Evolutionary conservation across 768 basidiomycete genomes (phyloP).

Genomic region (Chalciporus piperatus): DNA sequence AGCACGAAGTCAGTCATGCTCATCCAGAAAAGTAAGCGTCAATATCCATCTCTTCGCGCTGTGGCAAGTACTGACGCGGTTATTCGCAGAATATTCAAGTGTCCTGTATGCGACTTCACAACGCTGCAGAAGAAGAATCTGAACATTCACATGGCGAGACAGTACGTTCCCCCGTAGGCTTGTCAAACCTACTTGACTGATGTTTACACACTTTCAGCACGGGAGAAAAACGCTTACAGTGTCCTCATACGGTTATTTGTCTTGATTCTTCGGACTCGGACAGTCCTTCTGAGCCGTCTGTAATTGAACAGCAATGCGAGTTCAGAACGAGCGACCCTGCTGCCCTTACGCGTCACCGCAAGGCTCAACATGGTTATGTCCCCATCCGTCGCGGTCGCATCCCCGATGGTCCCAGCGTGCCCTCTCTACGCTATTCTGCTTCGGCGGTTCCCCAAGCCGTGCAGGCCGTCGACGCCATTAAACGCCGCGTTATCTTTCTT

Average conservation of each 20-base stretch:
- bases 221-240: conserved; percentile 14
- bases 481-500: background rate
- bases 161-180: conserved; percentile 10
- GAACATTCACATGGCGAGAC: conserved; percentile 12
- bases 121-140: conserved; percentile 22
- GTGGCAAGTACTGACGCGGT: background rate
- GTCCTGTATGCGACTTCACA: conserved; percentile 15
- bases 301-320: conserved; percentile 4
- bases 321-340: conserved; percentile 27
- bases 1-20: conserved; percentile 10
- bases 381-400: conserved; percentile 5
- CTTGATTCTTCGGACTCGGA: background rate
- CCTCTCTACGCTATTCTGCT: background rate
- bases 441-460: background rate
- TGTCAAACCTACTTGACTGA: background rate
- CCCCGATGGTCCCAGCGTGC: background rate
- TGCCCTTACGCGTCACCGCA: conserved; percentile 25
- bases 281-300: background rate
- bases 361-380: conserved; percentile 17
- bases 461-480: too few relatives aligned
- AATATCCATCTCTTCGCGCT: background rate
- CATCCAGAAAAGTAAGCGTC: conserved; percentile 4
- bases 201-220: conserved; percentile 12
- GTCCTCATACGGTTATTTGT: conserved; percentile 3
- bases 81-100: conserved; percentile 9